Base-by-base conservation (phyloP, 768 basidiomycete genomes). In the Trametopsis cervina region DNA sequence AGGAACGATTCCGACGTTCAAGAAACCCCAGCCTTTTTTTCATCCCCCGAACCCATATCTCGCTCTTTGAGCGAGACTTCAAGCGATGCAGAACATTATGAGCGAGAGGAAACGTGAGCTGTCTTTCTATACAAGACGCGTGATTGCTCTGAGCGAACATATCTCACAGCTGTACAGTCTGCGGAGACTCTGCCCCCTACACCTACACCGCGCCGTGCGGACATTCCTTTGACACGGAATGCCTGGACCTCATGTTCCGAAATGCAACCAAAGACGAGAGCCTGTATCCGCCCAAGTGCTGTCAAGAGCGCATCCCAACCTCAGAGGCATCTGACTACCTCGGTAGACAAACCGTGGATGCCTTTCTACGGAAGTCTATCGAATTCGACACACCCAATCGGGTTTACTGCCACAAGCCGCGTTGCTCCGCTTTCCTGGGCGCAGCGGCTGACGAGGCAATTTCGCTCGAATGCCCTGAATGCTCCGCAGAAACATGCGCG, bases 341-440 rank as follows among this genome's bases (percentile, higher is more conserved):
- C 15, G 27, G 43, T 24, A 5, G 38, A 11, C n/a, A 24, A 1
- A n/a, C 56, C 20, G 24, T 48, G 12, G 13, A 10, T 13, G 24
- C 13, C 2, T 60, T 46, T 48, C 20, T 40, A 21, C 10, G 27
- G 22, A 57, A 57, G 40, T 33, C 47, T 15, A 17, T 46, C 25
- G 59, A 60, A 42, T 58, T 53, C 52, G 22, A 41, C 42, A 56
- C 53, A n/a, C 20, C 26, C 15, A 42, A 51, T 24, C 49, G 57
- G 6, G 52, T 60, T 9, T 60, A 60, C 49, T 60, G 59, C 52
- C 15, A 35, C 17, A 20, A 41, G 12, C 44, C 52, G 2, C 24
- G 48, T 12, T 60, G 59, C 50, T 55, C 57, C 1, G 48, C 49
- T 0, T 60, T 60, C 52, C 44, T 60, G 33, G 51, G 59, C 12